Evolutionary conservation across 1,284 basidiomycete species (phyloP).

Genomic region (Melampsora americana): DNA sequence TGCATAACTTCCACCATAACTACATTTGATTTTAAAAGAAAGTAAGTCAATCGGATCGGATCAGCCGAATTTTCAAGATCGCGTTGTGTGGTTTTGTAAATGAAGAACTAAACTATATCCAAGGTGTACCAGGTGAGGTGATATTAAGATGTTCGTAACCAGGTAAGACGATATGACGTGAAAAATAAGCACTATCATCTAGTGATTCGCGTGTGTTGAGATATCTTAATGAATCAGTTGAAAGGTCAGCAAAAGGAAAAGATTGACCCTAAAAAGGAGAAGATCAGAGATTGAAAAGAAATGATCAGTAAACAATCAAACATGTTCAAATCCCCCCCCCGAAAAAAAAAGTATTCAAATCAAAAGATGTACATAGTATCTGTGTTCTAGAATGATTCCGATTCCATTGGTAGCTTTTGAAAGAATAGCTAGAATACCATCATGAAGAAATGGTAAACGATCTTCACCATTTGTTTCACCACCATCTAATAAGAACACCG

Average conservation of each 20-base stretch:
- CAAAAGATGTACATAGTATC: background rate
- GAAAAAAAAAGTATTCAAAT: no score
- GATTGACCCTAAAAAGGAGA: background rate
- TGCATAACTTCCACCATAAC: conserved; percentile 52
- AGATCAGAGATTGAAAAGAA: background rate
- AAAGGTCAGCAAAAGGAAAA: background rate
- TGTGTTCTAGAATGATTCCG: conserved; percentile 50
- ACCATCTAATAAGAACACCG: conserved; percentile 51
- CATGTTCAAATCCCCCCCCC: no score
- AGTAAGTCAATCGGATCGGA: background rate
- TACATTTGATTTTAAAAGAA: background rate
- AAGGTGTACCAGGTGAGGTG: conserved; percentile 36
- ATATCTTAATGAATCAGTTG: conserved; percentile 42
- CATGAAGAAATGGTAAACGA: conserved; percentile 48
- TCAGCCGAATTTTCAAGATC: no score
- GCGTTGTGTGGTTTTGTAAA: background rate
- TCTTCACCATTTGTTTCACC: conserved; percentile 49
- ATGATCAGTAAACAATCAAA: no score
- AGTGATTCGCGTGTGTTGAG: conserved; percentile 52
- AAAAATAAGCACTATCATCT: conserved; percentile 51
- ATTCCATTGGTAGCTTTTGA: conserved; percentile 51
- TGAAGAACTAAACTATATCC: conserved; percentile 48
- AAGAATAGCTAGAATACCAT: conserved; percentile 51
- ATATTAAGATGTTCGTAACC: conserved; percentile 44
- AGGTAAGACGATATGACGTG: conserved; percentile 47